A percentile compares a stretch with the other conserved stretches of the same genome.
Conservation (phyloP, 805 yeast genomes). For the Cyberlindnera saturnus region DNA sequence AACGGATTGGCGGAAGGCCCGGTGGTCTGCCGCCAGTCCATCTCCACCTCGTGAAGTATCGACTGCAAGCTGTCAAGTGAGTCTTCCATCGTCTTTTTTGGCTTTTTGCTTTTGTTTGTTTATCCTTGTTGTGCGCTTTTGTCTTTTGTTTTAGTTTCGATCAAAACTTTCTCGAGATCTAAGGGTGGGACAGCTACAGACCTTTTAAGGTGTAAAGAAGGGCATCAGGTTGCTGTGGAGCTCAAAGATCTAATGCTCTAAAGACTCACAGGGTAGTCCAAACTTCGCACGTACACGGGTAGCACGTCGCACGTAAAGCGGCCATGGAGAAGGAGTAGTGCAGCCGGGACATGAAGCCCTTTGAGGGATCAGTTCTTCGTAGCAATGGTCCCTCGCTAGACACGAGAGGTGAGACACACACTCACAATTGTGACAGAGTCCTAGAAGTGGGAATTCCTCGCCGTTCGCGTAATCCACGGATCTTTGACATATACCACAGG, state of each 20-base stretch:
- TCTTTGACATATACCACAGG: conserved; percentile 29
- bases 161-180: neutral
- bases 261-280: conserved; percentile 1
- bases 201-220: neutral
- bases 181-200: neutral
- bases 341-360: conserved; percentile 8
- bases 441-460: conserved; percentile 27
- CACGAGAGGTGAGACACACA: conserved; percentile 34
- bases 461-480: conserved; percentile 31
- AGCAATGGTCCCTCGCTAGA: conserved; percentile 20
- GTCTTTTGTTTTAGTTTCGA: neutral
- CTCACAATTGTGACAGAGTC: conserved; percentile 33
- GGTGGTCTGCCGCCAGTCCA: conserved; percentile 45
- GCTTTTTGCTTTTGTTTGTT: neutral
- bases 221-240: too few species aligned
- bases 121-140: neutral
- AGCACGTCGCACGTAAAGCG: conserved; percentile 5
- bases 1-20: conserved; percentile 67
- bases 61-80: conserved; percentile 16
- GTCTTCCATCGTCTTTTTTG: conserved; percentile 7
- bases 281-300: conserved; percentile 3
- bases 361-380: conserved; percentile 4
- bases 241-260: too few species aligned
- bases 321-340: conserved; percentile 2
- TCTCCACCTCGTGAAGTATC: conserved; percentile 26